phyloP scores from a whole-genome alignment of 2,329 filamentous ascomycete species.

The Ceratocystiopsis sp. region DNA sequence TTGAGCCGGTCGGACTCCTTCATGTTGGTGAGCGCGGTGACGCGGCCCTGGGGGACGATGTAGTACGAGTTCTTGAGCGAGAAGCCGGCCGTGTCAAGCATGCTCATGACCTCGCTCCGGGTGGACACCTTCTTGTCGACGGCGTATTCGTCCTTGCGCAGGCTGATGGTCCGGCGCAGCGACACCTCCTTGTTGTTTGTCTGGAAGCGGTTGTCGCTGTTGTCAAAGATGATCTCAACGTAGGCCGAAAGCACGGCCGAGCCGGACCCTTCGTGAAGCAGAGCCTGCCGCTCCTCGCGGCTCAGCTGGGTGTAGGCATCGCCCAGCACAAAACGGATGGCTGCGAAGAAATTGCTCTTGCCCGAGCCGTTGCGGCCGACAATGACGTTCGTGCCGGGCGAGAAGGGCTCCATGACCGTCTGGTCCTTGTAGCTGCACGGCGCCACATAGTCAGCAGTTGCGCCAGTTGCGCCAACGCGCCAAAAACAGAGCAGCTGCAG shows the following conservation, averaged over 20 bases:
- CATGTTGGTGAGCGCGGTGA: conserved; percentile 96
- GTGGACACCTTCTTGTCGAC: conserved; percentile 85
- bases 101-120: conserved; percentile 84
- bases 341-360: conserved; percentile 99
- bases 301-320: conserved; percentile 95
- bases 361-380: conserved; percentile 98
- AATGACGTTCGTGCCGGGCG: conserved; percentile 92
- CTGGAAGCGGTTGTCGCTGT: conserved; percentile 86
- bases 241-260: conserved; percentile 99
- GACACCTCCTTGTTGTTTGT: conserved; percentile 84
- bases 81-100: conserved; percentile 90
- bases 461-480: too few species aligned
- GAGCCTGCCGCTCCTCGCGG: conserved; percentile 83
- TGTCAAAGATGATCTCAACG: conserved; percentile 98
- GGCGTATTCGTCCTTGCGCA: conserved; percentile 98
- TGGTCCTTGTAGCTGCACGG: conserved; percentile 86
- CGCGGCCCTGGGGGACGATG: conserved; percentile 92
- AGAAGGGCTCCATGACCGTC: conserved; percentile 96
- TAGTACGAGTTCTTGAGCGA: conserved; percentile 97
- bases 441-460: too few species aligned
- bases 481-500: too few species aligned
- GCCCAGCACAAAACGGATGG: conserved; percentile 93
- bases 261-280: conserved; percentile 95
- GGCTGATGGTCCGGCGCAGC: conserved; percentile 80
- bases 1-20: conserved; percentile 84